Evolutionary conservation across 2,329 filamentous ascomycete species (phyloP), one percentile per base, ranked within the genome.

Genomic region (Sporothrix protearum): DNA sequence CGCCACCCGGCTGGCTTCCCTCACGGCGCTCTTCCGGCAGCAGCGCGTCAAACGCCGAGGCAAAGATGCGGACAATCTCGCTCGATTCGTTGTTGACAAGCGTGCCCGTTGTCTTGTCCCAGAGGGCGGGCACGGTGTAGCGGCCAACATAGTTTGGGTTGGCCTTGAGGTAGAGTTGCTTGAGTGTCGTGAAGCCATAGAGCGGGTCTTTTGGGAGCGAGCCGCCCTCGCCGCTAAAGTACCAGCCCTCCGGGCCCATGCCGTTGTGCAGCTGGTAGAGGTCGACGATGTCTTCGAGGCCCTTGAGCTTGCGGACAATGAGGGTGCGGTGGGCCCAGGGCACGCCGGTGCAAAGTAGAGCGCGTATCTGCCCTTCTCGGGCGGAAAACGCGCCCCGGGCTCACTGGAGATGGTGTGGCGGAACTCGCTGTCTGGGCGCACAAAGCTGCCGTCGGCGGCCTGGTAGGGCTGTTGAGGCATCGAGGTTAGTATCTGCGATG

Each of bases 31-130:
- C 74, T 25, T 83, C 82, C 0, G 85, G 85, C 1, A 90, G 77
- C 6, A 89, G 77, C 64, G 84, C 81, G 73, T 94, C 91, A 76
- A 94, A 94, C 70, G 88, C 91, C 12, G 85, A 84, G 80, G 93
- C 93, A 73, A 96, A 83, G 91, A 95, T 94, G 74, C 92, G 87
- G 76, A 96, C 93, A 76, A 96, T 95, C 79, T 96, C 93, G 69
- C 88, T 88, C 70, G 89, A 92, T 83, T 96, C 93, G 75, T 96
- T 96, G 84, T 87, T 94, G 61, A 96, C 92, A 75, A 95, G 92
- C 19, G 85, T 87, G 66, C 89, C 86, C 30, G 84, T 83, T 78
- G 90, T 87, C 78, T 88, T 90, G 75, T 92, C 90, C 83, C 88
- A 92, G 10, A 94, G 83, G 0, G 90, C 88, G 0, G 92, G 92